These are phyloP conservation scores for Carex littledalei DNA, from an alignment of 176 grass and related monocot species.

Conservation along the genomic window DNA sequence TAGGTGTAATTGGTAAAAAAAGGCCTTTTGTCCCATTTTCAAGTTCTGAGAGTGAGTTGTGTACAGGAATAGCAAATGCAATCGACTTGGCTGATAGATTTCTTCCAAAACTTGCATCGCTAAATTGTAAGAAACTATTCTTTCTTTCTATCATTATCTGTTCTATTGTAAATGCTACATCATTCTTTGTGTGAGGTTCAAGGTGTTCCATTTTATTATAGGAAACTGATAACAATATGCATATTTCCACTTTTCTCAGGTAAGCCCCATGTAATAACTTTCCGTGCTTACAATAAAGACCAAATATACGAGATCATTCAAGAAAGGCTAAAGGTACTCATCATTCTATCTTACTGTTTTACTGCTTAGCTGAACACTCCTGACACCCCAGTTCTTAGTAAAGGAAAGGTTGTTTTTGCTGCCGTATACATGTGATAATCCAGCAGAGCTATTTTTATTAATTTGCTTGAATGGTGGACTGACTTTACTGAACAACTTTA, in stretches of 20 bases:
- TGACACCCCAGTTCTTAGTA: background rate
- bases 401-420: background rate
- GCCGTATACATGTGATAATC: background rate
- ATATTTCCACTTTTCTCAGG: constrained; percentile 39
- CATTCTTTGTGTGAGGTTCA: background rate
- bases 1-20: background rate
- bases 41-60: constrained; percentile 5
- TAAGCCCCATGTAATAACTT: constrained; percentile 77
- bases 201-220: constrained; percentile 18
- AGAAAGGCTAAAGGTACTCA: constrained; percentile 59
- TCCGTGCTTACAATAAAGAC: constrained; percentile 86
- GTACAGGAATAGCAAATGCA: constrained; percentile 89
- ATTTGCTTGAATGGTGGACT: background rate
- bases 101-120: constrained; percentile 86
- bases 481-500: background rate
- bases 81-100: constrained; percentile 89
- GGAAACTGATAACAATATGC: background rate
- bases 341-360: background rate
- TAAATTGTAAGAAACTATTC: constrained; percentile 64
- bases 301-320: constrained; percentile 84
- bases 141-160: background rate
- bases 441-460: background rate
- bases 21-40: constrained; percentile 6
- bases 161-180: background rate
- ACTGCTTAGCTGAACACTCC: background rate